Percentiles rank a stretch among this genome's conserved stretches.
Evolutionary conservation across 75 land plant genomes (phyloP).

Genomic region (Picea sitchensis): DNA sequence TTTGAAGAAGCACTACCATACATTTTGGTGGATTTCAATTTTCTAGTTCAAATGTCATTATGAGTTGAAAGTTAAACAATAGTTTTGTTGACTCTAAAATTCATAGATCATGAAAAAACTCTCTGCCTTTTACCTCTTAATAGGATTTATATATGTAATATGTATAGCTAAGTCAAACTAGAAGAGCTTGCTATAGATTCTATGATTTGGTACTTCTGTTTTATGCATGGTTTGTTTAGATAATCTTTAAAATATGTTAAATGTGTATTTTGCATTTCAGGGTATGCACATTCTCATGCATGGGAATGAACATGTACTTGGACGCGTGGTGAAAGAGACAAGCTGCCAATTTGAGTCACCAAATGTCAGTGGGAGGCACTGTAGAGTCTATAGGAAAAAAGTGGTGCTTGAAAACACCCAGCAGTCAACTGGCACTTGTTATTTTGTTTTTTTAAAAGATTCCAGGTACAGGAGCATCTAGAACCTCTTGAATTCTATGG

Average conservation of each 20-base stretch:
- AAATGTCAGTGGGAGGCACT: slow-evolving; percentile 76
- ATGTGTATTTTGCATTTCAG: slow-evolving; percentile 23
- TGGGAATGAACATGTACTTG: slow-evolving; percentile 67
- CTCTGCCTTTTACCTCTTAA: too few relatives aligned
- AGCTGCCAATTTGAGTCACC: slow-evolving; percentile 59
- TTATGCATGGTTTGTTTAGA: neutral
- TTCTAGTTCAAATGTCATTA: too few relatives aligned
- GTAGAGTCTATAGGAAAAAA: slow-evolving; percentile 55
- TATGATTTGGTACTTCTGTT: slow-evolving; percentile 1
- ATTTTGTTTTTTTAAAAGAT: slow-evolving; percentile 63
- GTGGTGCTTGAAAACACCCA: slow-evolving; percentile 15
- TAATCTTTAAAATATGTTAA: neutral
- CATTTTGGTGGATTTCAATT: too few relatives aligned
- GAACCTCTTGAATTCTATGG: neutral
- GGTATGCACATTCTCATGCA: slow-evolving; percentile 75
- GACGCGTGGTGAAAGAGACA: slow-evolving; percentile 64
- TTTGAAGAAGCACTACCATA: too few relatives aligned
- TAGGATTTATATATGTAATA: too few relatives aligned
- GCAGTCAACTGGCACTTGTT: slow-evolving; percentile 12
- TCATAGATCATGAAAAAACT: too few relatives aligned
- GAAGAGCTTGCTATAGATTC: too few relatives aligned
- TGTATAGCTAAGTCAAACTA: too few relatives aligned
- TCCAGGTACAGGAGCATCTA: slow-evolving; percentile 49
- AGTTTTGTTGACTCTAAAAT: too few relatives aligned
- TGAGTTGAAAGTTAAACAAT: too few relatives aligned